These are phyloP conservation scores for Excoecaria cochinchinensis DNA, from an alignment of 345 rosid species.

Conservation along the genomic window DNA sequence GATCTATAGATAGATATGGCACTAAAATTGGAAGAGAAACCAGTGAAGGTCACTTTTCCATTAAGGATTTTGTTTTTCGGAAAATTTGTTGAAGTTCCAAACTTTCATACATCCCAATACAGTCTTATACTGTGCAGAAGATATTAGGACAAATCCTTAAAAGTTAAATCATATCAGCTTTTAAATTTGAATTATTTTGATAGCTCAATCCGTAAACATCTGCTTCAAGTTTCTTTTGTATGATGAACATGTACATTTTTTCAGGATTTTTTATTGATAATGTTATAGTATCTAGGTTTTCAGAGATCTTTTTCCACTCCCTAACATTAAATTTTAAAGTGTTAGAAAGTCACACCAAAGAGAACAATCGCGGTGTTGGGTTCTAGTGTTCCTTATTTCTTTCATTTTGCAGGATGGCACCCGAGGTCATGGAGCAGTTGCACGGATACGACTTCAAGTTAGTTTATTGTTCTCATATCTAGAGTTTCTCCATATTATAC, in stretches of 20 bases:
- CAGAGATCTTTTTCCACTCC: not conserved
- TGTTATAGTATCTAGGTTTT: not conserved
- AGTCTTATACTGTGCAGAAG: not conserved
- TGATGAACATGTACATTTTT: not conserved
- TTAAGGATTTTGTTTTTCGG: too few relatives aligned
- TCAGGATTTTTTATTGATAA: not conserved
- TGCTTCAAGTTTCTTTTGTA: not conserved
- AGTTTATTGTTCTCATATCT: constrained; percentile 28
- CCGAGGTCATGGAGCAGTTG: constrained; percentile 98
- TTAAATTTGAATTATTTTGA: not conserved
- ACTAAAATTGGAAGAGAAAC: too few relatives aligned
- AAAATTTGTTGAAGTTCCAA: too few relatives aligned
- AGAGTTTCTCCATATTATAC: constrained; percentile 6
- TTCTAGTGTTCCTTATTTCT: not conserved
- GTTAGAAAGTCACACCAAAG: constrained; percentile 6
- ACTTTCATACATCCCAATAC: too few relatives aligned
- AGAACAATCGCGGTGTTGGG: not conserved
- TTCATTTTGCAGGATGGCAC: constrained; percentile 84
- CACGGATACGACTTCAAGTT: constrained; percentile 98
- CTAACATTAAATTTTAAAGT: not conserved
- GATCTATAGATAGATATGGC: not conserved
- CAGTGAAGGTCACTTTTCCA: too few relatives aligned
- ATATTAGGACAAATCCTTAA: not conserved
- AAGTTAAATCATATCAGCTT: not conserved
- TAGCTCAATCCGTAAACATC: not conserved